A percentile compares a stretch with the other conserved stretches of the same genome.
phyloP scores from a whole-genome alignment of 176 grass and related monocot species.

The Rhynchospora pubera region DNA sequence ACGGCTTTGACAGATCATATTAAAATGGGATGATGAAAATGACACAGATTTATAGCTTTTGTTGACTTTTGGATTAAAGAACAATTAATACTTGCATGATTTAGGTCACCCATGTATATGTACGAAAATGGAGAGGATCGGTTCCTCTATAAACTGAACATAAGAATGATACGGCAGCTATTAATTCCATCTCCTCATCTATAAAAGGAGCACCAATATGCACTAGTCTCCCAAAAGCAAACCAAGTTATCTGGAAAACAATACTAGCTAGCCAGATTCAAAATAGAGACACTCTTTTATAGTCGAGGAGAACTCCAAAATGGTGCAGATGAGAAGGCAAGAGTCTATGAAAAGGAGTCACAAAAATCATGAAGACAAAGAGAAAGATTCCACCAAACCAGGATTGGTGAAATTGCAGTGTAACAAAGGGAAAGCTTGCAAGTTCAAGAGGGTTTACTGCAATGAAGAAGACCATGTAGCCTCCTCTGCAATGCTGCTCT shows the following conservation, averaged over 20 bases:
- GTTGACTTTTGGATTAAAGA: too few relatives aligned
- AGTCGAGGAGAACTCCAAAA: not conserved
- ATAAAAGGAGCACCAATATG: slow-evolving; percentile 22
- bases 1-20: too few relatives aligned
- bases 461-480: slow-evolving; percentile 65
- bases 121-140: not conserved
- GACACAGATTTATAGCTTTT: too few relatives aligned
- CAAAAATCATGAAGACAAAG: not conserved
- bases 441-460: slow-evolving; percentile 90
- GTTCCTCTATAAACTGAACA: not conserved
- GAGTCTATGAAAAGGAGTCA: not conserved
- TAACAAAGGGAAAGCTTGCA: slow-evolving; percentile 64
- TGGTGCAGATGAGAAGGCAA: slow-evolving; percentile 25
- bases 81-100: too few relatives aligned
- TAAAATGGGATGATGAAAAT: too few relatives aligned
- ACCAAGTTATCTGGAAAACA: slow-evolving; percentile 8
- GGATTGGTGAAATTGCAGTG: slow-evolving; percentile 42
- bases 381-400: slow-evolving; percentile 8
- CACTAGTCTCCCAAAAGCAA: not conserved
- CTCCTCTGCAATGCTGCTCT: slow-evolving; percentile 64
- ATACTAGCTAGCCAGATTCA: not conserved
- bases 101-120: not conserved
- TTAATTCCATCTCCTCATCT: not conserved
- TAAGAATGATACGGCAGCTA: not conserved
- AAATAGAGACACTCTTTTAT: not conserved